Percentiles rank a stretch among this genome's conserved stretches.
Evolutionary conservation across 1,139 yeast species (phyloP).

Genomic region (Pichia sp.): DNA sequence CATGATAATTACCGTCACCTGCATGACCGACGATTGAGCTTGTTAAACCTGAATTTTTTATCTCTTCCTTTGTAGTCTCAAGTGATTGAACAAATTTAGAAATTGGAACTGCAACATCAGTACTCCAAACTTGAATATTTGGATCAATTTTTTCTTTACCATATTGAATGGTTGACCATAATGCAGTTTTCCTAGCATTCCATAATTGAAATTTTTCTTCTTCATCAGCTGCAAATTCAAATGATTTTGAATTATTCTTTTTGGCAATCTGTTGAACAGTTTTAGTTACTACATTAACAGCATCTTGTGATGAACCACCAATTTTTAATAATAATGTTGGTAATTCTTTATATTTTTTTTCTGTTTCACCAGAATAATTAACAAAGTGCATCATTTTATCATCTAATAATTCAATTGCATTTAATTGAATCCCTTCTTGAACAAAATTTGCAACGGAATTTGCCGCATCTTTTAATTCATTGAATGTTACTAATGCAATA

Average conservation of each 20-base stretch:
- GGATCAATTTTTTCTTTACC: conserved; percentile 52
- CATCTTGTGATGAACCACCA: conserved; percentile 54
- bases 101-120: conserved; percentile 86
- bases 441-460: conserved; percentile 55
- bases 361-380: conserved; percentile 54
- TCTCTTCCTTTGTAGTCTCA: conserved; percentile 50
- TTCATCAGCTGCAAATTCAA: conserved; percentile 56
- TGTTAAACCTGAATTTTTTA: conserved; percentile 48
- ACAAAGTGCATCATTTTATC: conserved; percentile 64
- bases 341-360: conserved; percentile 59
- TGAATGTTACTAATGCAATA: conserved; percentile 64
- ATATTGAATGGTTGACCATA: conserved; percentile 78
- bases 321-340: conserved; percentile 77
- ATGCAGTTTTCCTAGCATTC: conserved; percentile 82
- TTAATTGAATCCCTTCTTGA: conserved; percentile 54
- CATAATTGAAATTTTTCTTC: conserved; percentile 70
- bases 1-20: conserved; percentile 88
- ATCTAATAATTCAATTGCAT: conserved; percentile 66
- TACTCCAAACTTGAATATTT: conserved; percentile 72
- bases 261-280: conserved; percentile 50
- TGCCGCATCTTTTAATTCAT: conserved; percentile 56
- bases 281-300: conserved; percentile 49
- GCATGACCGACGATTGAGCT: conserved; percentile 72
- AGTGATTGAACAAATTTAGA: conserved; percentile 61
- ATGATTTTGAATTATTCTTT: conserved; percentile 36